Evolutionary conservation across 2,329 filamentous ascomycete genomes (phyloP).

Genomic region (Alternaria brassicicola): DNA sequence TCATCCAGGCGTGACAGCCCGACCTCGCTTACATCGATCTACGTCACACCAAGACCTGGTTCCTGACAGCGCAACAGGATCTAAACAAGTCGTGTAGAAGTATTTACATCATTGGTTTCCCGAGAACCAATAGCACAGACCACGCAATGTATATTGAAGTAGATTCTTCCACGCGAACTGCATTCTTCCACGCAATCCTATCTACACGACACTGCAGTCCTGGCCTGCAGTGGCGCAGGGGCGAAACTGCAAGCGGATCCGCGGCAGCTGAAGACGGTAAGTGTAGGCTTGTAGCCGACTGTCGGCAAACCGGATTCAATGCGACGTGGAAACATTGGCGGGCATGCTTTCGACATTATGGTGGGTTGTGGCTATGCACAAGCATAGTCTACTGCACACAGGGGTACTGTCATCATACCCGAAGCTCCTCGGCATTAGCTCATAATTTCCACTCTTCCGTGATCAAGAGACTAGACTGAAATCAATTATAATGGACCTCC

Average conservation of each 20-base stretch:
- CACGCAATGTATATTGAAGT: constrained; percentile 16
- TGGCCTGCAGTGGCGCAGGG: constrained; percentile 7
- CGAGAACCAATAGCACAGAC: constrained; percentile 15
- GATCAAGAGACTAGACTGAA: not conserved
- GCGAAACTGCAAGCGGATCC: not conserved
- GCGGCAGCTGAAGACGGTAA: not conserved
- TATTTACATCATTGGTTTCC: constrained; percentile 31
- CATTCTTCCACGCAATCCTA: constrained; percentile 20
- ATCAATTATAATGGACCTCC: not conserved
- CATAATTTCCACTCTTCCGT: not conserved
- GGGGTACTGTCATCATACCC: not conserved
- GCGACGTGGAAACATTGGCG: not conserved
- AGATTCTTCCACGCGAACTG: constrained; percentile 9
- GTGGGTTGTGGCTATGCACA: not conserved
- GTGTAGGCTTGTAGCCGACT: not conserved
- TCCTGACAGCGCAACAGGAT: constrained; percentile 14
- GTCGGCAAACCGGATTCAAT: not conserved
- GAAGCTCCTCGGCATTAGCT: not conserved
- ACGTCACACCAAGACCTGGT: constrained; percentile 16
- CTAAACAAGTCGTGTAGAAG: not conserved
- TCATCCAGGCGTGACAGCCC: constrained; percentile 17
- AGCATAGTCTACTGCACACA: not conserved
- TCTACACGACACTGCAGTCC: constrained; percentile 13
- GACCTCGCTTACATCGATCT: constrained; percentile 11
- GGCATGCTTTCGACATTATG: not conserved